phyloP scores from a whole-genome alignment of 2,329 filamentous ascomycete species.

The Lasiodiplodia hormozganensis region DNA sequence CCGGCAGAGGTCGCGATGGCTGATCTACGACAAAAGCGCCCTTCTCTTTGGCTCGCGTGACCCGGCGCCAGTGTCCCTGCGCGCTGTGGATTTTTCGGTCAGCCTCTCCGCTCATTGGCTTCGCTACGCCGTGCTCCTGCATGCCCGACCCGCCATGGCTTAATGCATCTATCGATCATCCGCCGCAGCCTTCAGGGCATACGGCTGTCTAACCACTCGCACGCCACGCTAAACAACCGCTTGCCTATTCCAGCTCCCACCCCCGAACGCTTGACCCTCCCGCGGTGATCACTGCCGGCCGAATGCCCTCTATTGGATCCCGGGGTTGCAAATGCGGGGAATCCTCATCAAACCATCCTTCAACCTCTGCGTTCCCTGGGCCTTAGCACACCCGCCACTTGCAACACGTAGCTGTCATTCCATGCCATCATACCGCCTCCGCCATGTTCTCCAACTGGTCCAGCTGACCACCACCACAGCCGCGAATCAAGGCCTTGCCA shows the following conservation, averaged over 20 bases:
- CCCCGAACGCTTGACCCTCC: conserved; percentile 23
- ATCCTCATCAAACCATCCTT: conserved; percentile 19
- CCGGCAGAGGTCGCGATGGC: too few species aligned
- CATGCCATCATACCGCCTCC: not conserved
- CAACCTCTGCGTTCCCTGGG: not conserved
- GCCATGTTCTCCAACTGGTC: not conserved
- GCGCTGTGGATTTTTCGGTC: not conserved
- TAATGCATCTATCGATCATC: conserved; percentile 8
- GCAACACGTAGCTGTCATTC: not conserved
- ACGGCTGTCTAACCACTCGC: conserved; percentile 2
- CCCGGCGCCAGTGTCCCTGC: conserved; percentile 3
- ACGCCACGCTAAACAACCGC: conserved; percentile 4
- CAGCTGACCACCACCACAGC: conserved; percentile 6
- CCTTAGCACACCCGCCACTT: conserved; percentile 1
- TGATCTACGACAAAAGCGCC: too few species aligned
- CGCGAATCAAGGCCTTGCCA: not conserved
- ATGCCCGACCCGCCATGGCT: conserved; percentile 8
- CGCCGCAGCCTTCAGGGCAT: conserved; percentile 5
- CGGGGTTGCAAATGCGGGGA: conserved; percentile 24
- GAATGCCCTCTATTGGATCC: conserved; percentile 11
- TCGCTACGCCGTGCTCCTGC: conserved; percentile 12
- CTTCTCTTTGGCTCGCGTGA: conserved; percentile 16
- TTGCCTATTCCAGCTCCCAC: conserved; percentile 6
- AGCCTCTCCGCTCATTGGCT: conserved; percentile 1
- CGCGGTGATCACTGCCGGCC: not conserved